Evolutionary conservation across 768 basidiomycete genomes (phyloP).

Genomic region (Collybiopsis luxurians): DNA sequence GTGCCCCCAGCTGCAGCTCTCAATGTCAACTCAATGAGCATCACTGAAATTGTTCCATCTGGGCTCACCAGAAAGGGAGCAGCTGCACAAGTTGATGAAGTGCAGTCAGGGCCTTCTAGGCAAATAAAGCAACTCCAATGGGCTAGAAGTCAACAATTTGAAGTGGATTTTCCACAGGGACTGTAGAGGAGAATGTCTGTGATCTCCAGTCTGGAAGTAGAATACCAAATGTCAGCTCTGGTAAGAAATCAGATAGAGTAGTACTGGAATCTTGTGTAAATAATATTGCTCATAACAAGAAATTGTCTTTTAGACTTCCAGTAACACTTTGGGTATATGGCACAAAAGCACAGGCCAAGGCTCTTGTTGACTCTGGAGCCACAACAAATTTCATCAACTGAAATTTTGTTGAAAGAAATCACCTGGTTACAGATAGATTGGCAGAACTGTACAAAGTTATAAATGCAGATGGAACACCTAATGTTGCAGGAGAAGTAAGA

Average conservation of each 20-base stretch:
- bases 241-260: background rate
- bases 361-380: constrained; percentile 3
- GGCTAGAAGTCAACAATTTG: background rate
- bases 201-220: background rate
- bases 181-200: constrained; percentile 5
- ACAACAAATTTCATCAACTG: constrained; percentile 5
- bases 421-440: constrained; percentile 1
- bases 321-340: constrained; percentile 5
- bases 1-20: background rate
- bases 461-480: constrained; percentile 1
- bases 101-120: constrained; percentile 4
- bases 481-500: constrained; percentile 1
- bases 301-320: constrained; percentile 3
- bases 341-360: constrained; percentile 2
- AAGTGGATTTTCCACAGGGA: constrained; percentile 1
- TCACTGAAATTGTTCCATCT: background rate
- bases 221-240: background rate
- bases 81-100: constrained; percentile 5
- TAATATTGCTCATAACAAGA: background rate
- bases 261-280: constrained; percentile 3
- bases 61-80: background rate
- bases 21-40: background rate
- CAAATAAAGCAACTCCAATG: background rate
- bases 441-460: background rate
- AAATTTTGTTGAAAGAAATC: constrained; percentile 1